Evolutionary conservation across 208 protist genomes (phyloP).

Genomic region (Trypanosomatidae sp.): DNA sequence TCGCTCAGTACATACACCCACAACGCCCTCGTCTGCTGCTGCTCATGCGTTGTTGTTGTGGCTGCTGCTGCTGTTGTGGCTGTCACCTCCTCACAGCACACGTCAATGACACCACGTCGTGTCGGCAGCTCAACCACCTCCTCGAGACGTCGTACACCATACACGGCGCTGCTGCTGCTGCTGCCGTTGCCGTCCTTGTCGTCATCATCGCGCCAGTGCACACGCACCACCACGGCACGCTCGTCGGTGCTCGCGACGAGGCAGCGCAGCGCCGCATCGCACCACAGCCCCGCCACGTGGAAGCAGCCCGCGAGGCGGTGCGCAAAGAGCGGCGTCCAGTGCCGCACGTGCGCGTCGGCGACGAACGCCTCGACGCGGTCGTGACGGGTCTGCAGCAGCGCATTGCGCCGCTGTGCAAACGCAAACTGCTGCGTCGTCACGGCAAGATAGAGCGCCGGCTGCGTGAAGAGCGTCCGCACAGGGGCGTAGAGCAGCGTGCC

Average conservation of each 20-base stretch:
- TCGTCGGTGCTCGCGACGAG: conserved; percentile 75
- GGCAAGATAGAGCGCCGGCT: conserved; percentile 59
- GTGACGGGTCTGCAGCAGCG: conserved; percentile 54
- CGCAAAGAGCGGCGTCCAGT: conserved; percentile 63
- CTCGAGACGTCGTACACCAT: too few relatives aligned
- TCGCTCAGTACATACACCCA: conserved; percentile 54
- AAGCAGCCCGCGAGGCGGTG: conserved; percentile 51
- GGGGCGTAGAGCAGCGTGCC: conserved; percentile 68
- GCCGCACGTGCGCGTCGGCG: conserved; percentile 17
- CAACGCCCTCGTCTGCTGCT: background rate
- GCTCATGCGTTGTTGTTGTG: background rate
- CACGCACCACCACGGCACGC: conserved; percentile 34
- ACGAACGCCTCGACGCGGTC: conserved; percentile 64
- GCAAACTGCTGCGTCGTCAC: conserved; percentile 58
- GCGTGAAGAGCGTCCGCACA: conserved; percentile 31
- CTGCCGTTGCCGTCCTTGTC: conserved; percentile 17
- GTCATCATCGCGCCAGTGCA: conserved; percentile 21
- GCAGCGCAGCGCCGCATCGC: conserved; percentile 37
- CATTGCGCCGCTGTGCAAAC: conserved; percentile 29
- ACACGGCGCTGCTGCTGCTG: too few relatives aligned
- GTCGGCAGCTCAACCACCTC: conserved; percentile 41
- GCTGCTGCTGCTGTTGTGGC: background rate
- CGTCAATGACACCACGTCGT: conserved; percentile 41
- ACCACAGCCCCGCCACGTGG: conserved; percentile 56
- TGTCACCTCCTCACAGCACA: conserved; percentile 15